These are phyloP conservation scores for Curvularia eragrostidis DNA, from an alignment of 2,329 filamentous ascomycete species.

Conservation along the genomic window DNA sequence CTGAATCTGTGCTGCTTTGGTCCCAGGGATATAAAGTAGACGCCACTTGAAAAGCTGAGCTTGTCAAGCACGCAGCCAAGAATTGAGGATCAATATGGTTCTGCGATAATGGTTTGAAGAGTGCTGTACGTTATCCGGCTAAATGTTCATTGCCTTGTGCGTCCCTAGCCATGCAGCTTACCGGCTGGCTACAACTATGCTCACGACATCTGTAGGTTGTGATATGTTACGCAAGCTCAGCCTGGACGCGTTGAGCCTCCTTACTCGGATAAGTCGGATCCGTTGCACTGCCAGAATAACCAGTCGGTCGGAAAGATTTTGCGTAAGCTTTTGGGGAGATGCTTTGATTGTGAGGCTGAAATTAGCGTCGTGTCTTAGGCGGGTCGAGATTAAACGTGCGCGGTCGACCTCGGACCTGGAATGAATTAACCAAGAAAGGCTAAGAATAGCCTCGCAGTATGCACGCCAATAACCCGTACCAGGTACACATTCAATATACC, in stretches of 20 bases:
- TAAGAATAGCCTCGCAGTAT: conserved; percentile 18
- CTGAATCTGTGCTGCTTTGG: neutral
- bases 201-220: neutral
- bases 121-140: conserved; percentile 36
- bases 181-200: conserved; percentile 8
- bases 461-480: neutral
- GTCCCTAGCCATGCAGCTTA: conserved; percentile 21
- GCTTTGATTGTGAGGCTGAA: conserved; percentile 30
- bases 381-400: conserved; percentile 29
- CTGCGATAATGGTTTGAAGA: neutral
- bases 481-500: conserved; percentile 16
- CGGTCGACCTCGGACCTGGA: conserved; percentile 20
- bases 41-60: neutral
- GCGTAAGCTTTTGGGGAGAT: neutral
- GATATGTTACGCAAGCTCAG: neutral
- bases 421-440: conserved; percentile 2
- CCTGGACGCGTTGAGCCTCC: neutral
- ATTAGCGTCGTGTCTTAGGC: conserved; percentile 22
- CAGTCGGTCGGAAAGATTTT: neutral
- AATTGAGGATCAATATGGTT: neutral
- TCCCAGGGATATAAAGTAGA: neutral
- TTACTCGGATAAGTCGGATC: neutral
- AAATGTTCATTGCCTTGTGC: conserved; percentile 27
- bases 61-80: neutral
- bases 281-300: neutral